These are phyloP conservation scores for Aspergillus hortae DNA, from an alignment of 2,329 filamentous ascomycete genomes.

Conservation along the genomic window DNA sequence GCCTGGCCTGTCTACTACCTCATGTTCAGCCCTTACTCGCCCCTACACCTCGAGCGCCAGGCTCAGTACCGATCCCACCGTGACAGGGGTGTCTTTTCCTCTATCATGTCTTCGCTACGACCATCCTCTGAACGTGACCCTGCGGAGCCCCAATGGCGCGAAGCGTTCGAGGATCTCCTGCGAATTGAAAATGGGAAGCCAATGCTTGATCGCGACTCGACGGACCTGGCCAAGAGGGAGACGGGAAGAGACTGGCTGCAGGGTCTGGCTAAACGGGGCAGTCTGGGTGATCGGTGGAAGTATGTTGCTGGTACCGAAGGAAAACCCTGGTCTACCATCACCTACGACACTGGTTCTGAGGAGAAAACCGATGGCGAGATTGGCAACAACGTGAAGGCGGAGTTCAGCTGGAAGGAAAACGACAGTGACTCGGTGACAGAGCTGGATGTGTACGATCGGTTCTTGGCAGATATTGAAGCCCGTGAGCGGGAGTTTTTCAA, in stretches of 20 bases:
- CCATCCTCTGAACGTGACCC: conserved; percentile 31
- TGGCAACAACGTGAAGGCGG: conserved; percentile 14
- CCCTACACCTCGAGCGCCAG: conserved; percentile 51
- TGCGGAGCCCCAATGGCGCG: conserved; percentile 47
- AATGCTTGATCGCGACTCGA: conserved; percentile 35
- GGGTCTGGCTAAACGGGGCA: conserved; percentile 39
- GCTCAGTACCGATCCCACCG: conserved; percentile 24
- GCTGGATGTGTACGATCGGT: conserved; percentile 52
- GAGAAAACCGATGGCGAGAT: conserved; percentile 9
- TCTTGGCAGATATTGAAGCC: conserved; percentile 38
- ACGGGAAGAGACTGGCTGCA: conserved; percentile 39
- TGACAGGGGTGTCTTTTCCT: conserved; percentile 30
- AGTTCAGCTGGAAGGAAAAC: conserved; percentile 27
- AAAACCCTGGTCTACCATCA: conserved; percentile 23
- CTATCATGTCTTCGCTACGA: conserved; percentile 32
- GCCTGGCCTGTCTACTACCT: conserved; percentile 42
- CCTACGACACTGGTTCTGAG: conserved; percentile 13
- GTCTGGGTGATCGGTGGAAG: conserved; percentile 40
- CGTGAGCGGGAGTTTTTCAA: conserved; percentile 30
- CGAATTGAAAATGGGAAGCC: conserved; percentile 44
- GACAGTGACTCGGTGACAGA: conserved; percentile 43
- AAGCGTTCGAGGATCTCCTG: conserved; percentile 59
- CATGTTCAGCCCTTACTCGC: conserved; percentile 53
- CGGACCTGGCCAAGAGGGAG: conserved; percentile 23
- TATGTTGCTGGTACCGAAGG: conserved; percentile 21